Base-by-base conservation (phyloP, 1,139 yeast genomes). In the Candida tetrigidarum region DNA sequence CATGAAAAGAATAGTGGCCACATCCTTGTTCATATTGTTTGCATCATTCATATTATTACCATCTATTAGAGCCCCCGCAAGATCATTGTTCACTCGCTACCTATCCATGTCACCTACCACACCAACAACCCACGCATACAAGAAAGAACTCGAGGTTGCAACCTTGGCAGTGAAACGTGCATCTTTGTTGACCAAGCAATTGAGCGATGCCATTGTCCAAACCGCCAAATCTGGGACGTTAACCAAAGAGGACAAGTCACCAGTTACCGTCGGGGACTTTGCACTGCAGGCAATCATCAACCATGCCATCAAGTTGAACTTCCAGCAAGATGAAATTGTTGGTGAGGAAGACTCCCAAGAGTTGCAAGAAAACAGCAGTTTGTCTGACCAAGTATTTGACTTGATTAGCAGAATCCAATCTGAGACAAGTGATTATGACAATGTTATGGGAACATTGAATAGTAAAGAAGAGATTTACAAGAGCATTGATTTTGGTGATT, bases 251-350 rank as follows among this genome's bases (percentile, higher is more conserved):
- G 99, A 93, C 63, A 82, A 84, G 53, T 89, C 97, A 2, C 99
- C 99, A 1, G 99, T 93, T 11, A 93, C 99, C 1, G 79, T 93
- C 41, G 99, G 98, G 18, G 99, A 93, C 62, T 93, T 86, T 63
- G 97, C 96, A 4, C 93, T 97, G 0, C 99, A 93, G 61, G 97
- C 97, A 0, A 81, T 93, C 41, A 84, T 93, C 48, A 92, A 90
- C 66, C 81, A 88, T 50, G 95, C 97, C 3, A 79, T 93, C 51
- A 78, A 81, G 56, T 66, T 80, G 46, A 86, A 84, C 53, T 93
- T 93, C 69, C 97, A 97, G 2, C 53, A 62, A 4, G 99, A 93
- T 63, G 84, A 83, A 50, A 82, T 93, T 49, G 96, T 95, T 3
- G 99, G 98, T 18, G 99, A 93, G 64, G 99, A 93, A 63, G 93